These are phyloP conservation scores for Nicotiana attenuata DNA, from an alignment of 257 asterid species.

Conservation along the genomic window DNA sequence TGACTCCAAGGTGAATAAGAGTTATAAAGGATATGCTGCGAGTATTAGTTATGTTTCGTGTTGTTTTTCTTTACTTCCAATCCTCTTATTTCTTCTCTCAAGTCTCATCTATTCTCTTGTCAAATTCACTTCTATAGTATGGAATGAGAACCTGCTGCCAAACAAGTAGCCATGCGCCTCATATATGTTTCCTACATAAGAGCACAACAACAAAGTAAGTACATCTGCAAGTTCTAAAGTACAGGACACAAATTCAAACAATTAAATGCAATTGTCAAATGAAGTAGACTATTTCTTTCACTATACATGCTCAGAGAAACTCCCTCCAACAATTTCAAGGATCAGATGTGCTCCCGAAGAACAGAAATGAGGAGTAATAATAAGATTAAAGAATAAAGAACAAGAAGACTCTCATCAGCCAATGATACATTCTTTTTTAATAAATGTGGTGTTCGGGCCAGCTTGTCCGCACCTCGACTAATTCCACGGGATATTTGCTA, in stretches of 20 bases:
- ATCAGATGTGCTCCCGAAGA: background rate
- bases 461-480: no score
- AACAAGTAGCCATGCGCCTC: constrained; percentile 87
- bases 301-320: constrained; percentile 3
- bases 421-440: no score
- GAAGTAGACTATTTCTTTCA: background rate
- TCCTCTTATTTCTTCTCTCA: constrained; percentile 2
- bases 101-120: constrained; percentile 6
- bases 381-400: background rate
- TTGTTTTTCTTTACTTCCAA: constrained; percentile 1
- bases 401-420: background rate
- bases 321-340: background rate
- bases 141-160: constrained; percentile 68
- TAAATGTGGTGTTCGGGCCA: no score
- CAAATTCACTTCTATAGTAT: constrained; percentile 12
- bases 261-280: background rate
- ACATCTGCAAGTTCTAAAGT: background rate
- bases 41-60: background rate
- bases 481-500: no score
- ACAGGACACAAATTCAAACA: background rate
- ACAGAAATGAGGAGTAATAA: background rate
- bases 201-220: constrained; percentile 10
- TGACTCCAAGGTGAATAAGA: background rate
- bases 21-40: background rate
- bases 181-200: constrained; percentile 61